Conservation (phyloP, 2,329 filamentous ascomycete genomes). For the Orbilia brochopaga region DNA sequence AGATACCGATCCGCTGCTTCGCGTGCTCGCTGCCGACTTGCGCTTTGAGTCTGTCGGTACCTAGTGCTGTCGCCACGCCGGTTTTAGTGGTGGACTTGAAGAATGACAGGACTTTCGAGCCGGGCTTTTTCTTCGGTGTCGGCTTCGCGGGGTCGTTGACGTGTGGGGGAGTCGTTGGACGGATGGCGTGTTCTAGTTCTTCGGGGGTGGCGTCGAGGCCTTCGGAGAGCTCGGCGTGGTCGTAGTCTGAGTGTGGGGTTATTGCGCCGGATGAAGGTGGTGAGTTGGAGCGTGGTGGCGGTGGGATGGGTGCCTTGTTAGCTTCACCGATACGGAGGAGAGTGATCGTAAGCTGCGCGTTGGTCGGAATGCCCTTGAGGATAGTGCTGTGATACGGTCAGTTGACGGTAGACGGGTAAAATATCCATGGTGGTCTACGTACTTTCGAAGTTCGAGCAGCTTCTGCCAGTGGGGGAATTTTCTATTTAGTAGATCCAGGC, state of each 20-base stretch:
- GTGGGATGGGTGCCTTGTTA: conserved; percentile 78
- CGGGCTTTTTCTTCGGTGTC: conserved; percentile 60
- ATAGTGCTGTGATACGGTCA: conserved; percentile 63
- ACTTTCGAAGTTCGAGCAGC: conserved; percentile 51
- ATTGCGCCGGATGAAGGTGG: conserved; percentile 56
- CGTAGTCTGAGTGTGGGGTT: conserved; percentile 62
- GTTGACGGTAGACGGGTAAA: conserved; percentile 58
- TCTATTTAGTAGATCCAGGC: conserved; percentile 66
- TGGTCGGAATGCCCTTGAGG: conserved; percentile 81
- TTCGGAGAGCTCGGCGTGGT: conserved; percentile 59
- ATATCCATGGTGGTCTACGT: conserved; percentile 59
- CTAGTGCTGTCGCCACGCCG: conserved; percentile 73
- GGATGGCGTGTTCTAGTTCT: conserved; percentile 70
- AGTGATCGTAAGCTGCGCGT: conserved; percentile 81
- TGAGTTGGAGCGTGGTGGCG: conserved; percentile 58
- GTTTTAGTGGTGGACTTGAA: conserved; percentile 75
- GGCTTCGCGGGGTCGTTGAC: conserved; percentile 63
- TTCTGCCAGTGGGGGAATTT: conserved; percentile 57
- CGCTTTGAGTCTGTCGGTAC: conserved; percentile 74
- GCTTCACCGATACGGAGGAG: conserved; percentile 80
- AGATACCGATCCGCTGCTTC: conserved; percentile 73
- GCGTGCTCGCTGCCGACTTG: conserved; percentile 68
- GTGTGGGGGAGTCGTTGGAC: conserved; percentile 65
- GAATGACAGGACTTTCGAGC: conserved; percentile 68
- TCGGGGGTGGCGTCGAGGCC: conserved; percentile 64